A percentile compares a stretch with the other conserved stretches of the same genome.
phyloP scores from a whole-genome alignment of 441 rosid genomes.

The Rhodomyrtus psidioides region DNA sequence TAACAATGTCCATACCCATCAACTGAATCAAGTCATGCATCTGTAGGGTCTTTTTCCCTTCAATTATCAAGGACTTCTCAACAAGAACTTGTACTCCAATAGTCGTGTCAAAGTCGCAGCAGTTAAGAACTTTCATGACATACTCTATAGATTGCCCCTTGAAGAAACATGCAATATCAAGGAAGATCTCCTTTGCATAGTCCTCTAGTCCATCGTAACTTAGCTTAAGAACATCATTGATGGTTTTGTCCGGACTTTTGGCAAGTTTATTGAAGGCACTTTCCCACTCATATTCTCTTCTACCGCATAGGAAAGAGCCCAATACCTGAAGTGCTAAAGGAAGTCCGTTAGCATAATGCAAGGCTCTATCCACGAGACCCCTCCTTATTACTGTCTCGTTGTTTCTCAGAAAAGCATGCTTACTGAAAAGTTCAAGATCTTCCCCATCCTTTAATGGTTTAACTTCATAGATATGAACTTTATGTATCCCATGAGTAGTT shows the following conservation, averaged over 20 bases:
- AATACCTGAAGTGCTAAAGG: neutral
- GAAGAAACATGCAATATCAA: neutral
- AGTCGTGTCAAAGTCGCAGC: neutral
- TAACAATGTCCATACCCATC: neutral
- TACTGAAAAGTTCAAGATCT: neutral
- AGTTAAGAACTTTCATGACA: fast-evolving
- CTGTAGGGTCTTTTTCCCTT: fast-evolving
- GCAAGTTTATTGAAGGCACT: neutral
- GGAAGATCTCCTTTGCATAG: neutral
- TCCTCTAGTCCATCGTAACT: neutral
- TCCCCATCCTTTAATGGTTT: fast-evolving
- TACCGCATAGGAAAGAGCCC: neutral
- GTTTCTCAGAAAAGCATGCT: neutral
- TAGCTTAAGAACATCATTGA: neutral
- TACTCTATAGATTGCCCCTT: fast-evolving
- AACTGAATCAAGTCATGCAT: neutral
- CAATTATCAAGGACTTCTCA: neutral
- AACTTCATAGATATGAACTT: neutral
- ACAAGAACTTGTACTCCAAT: neutral
- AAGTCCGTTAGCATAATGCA: neutral
- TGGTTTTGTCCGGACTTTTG: neutral
- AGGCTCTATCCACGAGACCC: neutral
- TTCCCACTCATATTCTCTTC: neutral
- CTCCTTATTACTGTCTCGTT: fast-evolving
- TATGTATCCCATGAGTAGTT: fast-evolving